phyloP scores from a whole-genome alignment of 2,329 filamentous ascomycete genomes.

The Balansia obtecta region DNA sequence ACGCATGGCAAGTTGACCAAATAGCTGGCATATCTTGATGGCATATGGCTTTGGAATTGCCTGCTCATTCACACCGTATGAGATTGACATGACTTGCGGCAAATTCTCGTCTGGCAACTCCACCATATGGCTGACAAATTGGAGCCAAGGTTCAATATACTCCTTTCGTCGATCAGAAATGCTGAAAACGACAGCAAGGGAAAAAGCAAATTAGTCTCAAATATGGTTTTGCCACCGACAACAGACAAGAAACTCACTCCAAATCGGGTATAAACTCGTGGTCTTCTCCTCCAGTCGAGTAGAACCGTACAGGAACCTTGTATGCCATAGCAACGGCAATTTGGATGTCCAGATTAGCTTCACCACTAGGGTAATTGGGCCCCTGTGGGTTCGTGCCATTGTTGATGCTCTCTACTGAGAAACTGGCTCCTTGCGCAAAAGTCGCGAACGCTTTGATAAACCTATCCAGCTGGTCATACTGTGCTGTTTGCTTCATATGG shows the following conservation, averaged over 20 bases:
- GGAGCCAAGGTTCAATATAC: conserved; percentile 54
- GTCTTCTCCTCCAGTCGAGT: conserved; percentile 19
- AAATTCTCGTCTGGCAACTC: conserved; percentile 38
- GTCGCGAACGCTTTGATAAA: conserved; percentile 45
- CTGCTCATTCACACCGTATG: conserved; percentile 59
- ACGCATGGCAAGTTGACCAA: conserved; percentile 51
- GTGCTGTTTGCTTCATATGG: conserved; percentile 32
- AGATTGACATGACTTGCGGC: conserved; percentile 54
- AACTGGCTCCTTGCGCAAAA: conserved; percentile 37
- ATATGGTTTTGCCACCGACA: not conserved
- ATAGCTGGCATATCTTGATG: conserved; percentile 37
- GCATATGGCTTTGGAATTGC: conserved; percentile 47
- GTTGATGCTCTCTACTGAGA: conserved; percentile 44
- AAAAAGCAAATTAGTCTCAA: not conserved
- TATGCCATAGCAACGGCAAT: conserved; percentile 22
- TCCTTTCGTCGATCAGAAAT: conserved; percentile 17
- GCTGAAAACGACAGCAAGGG: conserved; percentile 3
- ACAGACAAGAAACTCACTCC: conserved; percentile 16
- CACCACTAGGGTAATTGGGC: conserved; percentile 15
- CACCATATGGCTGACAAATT: conserved; percentile 48
- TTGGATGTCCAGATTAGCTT: conserved; percentile 27
- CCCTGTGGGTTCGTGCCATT: conserved; percentile 40
- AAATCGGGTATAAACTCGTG: conserved; percentile 20
- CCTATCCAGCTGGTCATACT: conserved; percentile 38
- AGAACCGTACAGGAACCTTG: conserved; percentile 21